A percentile compares a stretch with the other conserved stretches of the same genome.
Evolutionary conservation across 768 basidiomycete species (phyloP).

Genomic region (Epithele typhae): DNA sequence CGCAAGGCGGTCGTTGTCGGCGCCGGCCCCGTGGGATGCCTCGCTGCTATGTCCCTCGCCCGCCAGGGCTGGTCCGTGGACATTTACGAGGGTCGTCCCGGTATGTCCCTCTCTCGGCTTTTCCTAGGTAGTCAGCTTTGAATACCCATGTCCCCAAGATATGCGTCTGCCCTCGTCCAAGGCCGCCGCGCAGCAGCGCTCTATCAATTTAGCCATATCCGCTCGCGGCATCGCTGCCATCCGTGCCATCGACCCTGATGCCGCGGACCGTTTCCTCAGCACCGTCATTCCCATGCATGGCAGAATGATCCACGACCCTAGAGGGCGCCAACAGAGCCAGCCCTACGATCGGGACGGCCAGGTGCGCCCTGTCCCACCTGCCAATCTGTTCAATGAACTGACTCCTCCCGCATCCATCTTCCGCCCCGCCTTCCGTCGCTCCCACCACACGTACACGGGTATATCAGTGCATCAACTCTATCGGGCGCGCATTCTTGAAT

Average conservation of each 20-base stretch:
- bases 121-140: slow-evolving; percentile 9
- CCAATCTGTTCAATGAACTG: too few relatives aligned
- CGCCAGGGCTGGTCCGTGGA: slow-evolving; percentile 83
- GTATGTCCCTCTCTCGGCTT: slow-evolving; percentile 35
- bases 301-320: slow-evolving; percentile 85
- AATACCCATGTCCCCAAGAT: slow-evolving; percentile 40
- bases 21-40: slow-evolving; percentile 93
- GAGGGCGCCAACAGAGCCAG: slow-evolving; percentile 77
- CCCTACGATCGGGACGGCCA: slow-evolving; percentile 85
- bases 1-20: slow-evolving; percentile 68
- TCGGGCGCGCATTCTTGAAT: slow-evolving; percentile 86
- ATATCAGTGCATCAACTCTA: slow-evolving; percentile 85
- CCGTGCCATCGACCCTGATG: slow-evolving; percentile 67
- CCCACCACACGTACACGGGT: neutral
- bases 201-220: slow-evolving; percentile 95
- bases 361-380: slow-evolving; percentile 40
- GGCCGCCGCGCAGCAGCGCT: slow-evolving; percentile 66
- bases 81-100: slow-evolving; percentile 75
- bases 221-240: slow-evolving; percentile 89
- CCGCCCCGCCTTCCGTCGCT: slow-evolving; percentile 3
- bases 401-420: slow-evolving; percentile 4
- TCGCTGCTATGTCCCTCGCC: slow-evolving; percentile 81
- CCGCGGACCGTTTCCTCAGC: slow-evolving; percentile 67
- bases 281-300: slow-evolving; percentile 91
- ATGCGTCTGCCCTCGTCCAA: slow-evolving; percentile 69